Percentiles rank a stretch among this genome's conserved stretches.
Evolutionary conservation across 345 rosid species (phyloP).

Genomic region (Populus euphratica): DNA sequence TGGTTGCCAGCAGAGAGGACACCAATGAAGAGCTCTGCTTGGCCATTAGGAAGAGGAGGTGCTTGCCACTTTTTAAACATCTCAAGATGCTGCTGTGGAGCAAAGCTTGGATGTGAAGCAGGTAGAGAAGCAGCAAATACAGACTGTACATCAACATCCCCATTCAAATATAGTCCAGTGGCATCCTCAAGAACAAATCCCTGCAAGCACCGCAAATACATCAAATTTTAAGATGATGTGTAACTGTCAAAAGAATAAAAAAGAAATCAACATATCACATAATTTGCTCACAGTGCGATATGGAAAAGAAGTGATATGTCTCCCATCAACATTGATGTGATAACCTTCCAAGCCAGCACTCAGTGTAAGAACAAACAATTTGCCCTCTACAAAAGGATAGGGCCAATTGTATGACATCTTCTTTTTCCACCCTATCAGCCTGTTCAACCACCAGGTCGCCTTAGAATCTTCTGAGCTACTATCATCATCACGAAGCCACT

Average conservation of each 20-base stretch:
- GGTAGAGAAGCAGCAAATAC: slow-evolving; percentile 84
- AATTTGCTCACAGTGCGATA: slow-evolving; percentile 68
- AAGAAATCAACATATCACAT: slow-evolving; percentile 2
- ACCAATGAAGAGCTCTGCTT: slow-evolving; percentile 76
- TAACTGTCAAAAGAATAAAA: slow-evolving; percentile 3
- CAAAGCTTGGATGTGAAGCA: slow-evolving; percentile 74
- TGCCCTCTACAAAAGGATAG: slow-evolving; percentile 74
- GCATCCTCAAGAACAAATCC: slow-evolving; percentile 97
- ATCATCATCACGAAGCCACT: slow-evolving; percentile 84
- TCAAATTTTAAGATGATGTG: neutral
- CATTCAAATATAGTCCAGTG: slow-evolving; percentile 70
- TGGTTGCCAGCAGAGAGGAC: slow-evolving; percentile 93
- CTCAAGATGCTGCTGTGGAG: slow-evolving; percentile 83
- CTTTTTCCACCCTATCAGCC: slow-evolving; percentile 63
- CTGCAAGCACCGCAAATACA: slow-evolving; percentile 31
- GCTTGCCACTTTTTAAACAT: slow-evolving; percentile 77
- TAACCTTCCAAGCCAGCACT: slow-evolving; percentile 94
- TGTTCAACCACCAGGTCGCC: slow-evolving; percentile 82
- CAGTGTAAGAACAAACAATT: slow-evolving; percentile 75
- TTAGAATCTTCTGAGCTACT: slow-evolving; percentile 54
- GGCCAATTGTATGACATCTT: slow-evolving; percentile 76
- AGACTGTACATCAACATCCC: slow-evolving; percentile 75
- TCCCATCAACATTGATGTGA: slow-evolving; percentile 79
- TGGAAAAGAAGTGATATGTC: slow-evolving; percentile 84
- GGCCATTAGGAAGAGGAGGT: slow-evolving; percentile 47